These are phyloP conservation scores for Loxodes magnus DNA, from an alignment of 73 alveolate species.

Conservation along the genomic window DNA sequence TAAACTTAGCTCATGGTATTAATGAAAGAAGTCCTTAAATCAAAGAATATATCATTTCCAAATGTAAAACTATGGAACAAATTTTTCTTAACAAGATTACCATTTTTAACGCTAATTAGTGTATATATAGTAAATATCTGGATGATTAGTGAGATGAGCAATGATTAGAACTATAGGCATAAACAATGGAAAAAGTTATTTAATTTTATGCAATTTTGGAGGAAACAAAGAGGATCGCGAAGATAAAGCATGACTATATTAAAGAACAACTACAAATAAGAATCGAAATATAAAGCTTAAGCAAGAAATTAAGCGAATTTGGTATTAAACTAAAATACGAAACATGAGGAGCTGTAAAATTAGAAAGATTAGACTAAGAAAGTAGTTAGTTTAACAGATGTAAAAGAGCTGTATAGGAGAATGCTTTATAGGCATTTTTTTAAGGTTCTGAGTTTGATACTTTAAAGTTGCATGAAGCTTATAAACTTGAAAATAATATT, in stretches of 20 bases:
- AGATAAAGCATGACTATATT: slow-evolving; percentile 8
- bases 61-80: no score
- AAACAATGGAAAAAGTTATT: no score
- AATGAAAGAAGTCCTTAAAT: no score
- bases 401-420: slow-evolving; percentile 5
- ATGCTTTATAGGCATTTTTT: not conserved
- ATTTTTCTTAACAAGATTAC: no score
- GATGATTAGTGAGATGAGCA: no score
- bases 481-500: slow-evolving; percentile 4
- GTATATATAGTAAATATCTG: no score
- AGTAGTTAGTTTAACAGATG: not conserved
- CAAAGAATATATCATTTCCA: no score
- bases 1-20: no score
- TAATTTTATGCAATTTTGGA: slow-evolving; percentile 9
- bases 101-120: no score
- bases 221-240: slow-evolving; percentile 6
- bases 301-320: not conserved
- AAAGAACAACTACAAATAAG: not conserved
- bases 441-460: not conserved
- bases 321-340: not conserved
- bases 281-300: not conserved
- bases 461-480: slow-evolving; percentile 7
- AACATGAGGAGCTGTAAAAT: slow-evolving; percentile 6
- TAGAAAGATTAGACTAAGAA: not conserved
- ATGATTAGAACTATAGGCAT: no score